Base-by-base conservation (phyloP, 1,139 yeast genomes). In the Trichomonascaceae sp. region DNA sequence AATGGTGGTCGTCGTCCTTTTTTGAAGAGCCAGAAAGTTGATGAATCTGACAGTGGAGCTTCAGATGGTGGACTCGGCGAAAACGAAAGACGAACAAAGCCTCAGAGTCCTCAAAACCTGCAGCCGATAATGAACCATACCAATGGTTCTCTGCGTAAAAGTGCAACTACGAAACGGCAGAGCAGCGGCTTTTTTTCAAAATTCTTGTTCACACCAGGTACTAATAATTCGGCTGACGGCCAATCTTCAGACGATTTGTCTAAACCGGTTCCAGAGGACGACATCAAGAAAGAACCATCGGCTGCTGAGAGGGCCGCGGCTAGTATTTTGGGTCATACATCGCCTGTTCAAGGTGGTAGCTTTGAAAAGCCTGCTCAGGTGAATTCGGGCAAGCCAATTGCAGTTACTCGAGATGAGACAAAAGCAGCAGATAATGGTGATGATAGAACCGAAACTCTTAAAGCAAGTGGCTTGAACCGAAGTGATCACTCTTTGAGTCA, bases 21-120 rank as follows among this genome's bases (percentile, higher is more conserved):
- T 47, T 38, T 53, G 58, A 9, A 30, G 45, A 15, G 18, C 18
- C 45, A 39, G 8, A 48, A 24, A 38, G 41, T 48, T 22, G 59
- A 55, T 8, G 63, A 60, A 43, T 60, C 63, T 4, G 66, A 63
- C 27, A 56, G 61, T 19, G 67, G 66, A 9, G 56, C 61, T 39
- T 64, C 67, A 1, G 61, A 36, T 13, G 38, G 38, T 32, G 38
- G 38, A 12, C 9, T 15, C 17, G 41, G 17, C 2, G 41, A 36
- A 2, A 36, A 36, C 8, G 41, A 36, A 2, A 17, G 17, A 13
- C 41, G 17, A n/a, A n/a, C 41, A 9, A 36, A 36, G n/a, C 17
- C 41, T 15, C 41, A 9, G 41, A 36, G 17, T 17, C 5, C 41
- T n/a, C 41, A n/a, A 36, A 13, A 36, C 17, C 15, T 36, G 41